These are phyloP conservation scores for Pseudopithomyces chartarum DNA, from an alignment of 2,329 filamentous ascomycete species.

Conservation along the genomic window DNA sequence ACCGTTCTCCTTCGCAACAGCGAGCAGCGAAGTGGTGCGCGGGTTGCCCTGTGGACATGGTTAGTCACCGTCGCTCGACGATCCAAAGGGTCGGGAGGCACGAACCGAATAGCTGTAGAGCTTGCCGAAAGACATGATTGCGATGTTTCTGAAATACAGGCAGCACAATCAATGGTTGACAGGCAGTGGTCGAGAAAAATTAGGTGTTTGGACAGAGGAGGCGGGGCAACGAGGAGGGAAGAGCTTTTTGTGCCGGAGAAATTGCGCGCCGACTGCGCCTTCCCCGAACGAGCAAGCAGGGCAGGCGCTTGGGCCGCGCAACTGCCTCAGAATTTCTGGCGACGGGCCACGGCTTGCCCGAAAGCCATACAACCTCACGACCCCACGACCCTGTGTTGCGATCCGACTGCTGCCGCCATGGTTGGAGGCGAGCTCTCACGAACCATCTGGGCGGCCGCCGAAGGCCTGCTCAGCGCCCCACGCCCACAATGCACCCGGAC, in stretches of 20 bases:
- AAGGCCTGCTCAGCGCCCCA: constrained; percentile 24
- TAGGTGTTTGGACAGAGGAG: constrained; percentile 26
- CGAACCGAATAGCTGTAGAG: constrained; percentile 79
- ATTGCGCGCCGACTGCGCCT: constrained; percentile 26
- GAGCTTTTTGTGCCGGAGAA: constrained; percentile 28
- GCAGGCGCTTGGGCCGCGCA: constrained; percentile 6
- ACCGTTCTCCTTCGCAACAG: constrained; percentile 96
- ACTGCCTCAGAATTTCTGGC: constrained; percentile 12
- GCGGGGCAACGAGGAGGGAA: constrained; percentile 20
- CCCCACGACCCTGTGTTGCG: constrained; percentile 13
- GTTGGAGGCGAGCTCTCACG: constrained; percentile 37
- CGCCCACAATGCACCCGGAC: constrained; percentile 29
- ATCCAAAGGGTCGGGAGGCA: constrained; percentile 2
- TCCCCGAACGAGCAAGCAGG: neutral
- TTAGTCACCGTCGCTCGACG: constrained; percentile 27
- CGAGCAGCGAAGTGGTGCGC: constrained; percentile 85
- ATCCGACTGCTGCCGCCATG: constrained; percentile 28
- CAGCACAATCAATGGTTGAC: constrained; percentile 37
- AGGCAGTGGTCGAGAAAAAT: constrained; percentile 30
- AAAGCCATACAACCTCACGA: constrained; percentile 13
- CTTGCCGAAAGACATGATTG: constrained; percentile 95
- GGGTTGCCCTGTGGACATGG: constrained; percentile 72
- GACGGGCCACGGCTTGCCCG: constrained; percentile 6
- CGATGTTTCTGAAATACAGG: constrained; percentile 28
- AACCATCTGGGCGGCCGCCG: constrained; percentile 31